A percentile compares a stretch with the other conserved stretches of the same genome.
Conservation (phyloP, 805 yeast genomes). For the Starmerella sirachaensis region DNA sequence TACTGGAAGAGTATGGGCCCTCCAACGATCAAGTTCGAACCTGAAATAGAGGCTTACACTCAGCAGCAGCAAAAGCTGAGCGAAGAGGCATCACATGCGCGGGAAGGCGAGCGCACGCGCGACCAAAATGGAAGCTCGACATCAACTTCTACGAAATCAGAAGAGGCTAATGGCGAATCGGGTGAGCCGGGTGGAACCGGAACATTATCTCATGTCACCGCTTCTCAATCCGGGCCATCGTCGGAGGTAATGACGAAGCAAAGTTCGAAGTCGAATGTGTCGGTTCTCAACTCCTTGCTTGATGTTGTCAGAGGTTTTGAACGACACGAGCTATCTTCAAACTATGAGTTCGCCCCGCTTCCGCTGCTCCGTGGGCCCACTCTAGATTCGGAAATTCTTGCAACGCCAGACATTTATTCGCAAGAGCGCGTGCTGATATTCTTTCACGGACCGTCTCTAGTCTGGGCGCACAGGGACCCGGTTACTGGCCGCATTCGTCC, state of each 20-base stretch:
- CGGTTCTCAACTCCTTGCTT: conserved; percentile 32
- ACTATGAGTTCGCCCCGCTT: conserved; percentile 48
- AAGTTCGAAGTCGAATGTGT: neutral
- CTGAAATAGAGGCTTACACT: conserved; percentile 18
- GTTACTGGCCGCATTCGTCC: conserved; percentile 62
- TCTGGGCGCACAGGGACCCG: conserved; percentile 81
- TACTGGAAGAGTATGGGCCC: conserved; percentile 75
- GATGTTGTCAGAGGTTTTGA: conserved; percentile 71
- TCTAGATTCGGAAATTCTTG: conserved; percentile 51
- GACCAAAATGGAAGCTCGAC: conserved; percentile 1
- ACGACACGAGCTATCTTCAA: conserved; percentile 38
- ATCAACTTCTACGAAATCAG: neutral
- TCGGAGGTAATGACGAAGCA: neutral
- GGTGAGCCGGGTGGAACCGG: too few relatives aligned
- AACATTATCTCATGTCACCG: too few relatives aligned
- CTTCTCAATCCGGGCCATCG: too few relatives aligned
- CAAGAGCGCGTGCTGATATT: conserved; percentile 54
- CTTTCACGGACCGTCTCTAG: conserved; percentile 83
- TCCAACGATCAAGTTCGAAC: conserved; percentile 16
- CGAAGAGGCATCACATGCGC: conserved; percentile 16
- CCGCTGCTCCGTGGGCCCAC: conserved; percentile 45
- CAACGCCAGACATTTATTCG: conserved; percentile 53
- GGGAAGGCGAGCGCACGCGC: conserved; percentile 7
- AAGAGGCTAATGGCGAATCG: too few relatives aligned
- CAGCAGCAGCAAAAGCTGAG: conserved; percentile 15